Percentiles rank a stretch among this genome's conserved stretches.
These are phyloP conservation scores for Pseudogymnoascus sp. DNA, from an alignment of 2,329 filamentous ascomycete species.

Conservation along the genomic window DNA sequence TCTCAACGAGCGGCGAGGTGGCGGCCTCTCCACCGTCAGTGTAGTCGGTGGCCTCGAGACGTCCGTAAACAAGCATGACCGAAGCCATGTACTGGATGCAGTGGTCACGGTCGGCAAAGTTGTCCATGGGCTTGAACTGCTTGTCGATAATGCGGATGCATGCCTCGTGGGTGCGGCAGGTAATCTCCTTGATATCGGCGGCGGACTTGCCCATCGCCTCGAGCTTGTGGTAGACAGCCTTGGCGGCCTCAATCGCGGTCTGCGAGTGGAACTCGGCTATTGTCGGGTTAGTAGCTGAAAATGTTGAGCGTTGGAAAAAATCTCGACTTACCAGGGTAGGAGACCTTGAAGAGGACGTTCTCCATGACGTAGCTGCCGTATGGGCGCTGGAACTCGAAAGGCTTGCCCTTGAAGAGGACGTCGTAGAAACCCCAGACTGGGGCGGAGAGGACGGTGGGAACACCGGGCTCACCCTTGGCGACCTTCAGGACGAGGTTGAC, in stretches of 20 bases:
- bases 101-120: conserved; percentile 98
- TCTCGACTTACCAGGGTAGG: conserved; percentile 68
- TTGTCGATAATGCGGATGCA: conserved; percentile 99
- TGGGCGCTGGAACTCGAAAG: conserved; percentile 90
- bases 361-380: conserved; percentile 99
- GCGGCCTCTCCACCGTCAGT: conserved; percentile 87
- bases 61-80: conserved; percentile 92
- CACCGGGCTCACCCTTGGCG: conserved; percentile 79
- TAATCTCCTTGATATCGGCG: conserved; percentile 85
- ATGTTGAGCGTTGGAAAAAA: conserved; percentile 1
- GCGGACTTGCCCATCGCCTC: conserved; percentile 81
- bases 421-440: conserved; percentile 98
- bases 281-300: conserved; percentile 21
- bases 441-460: conserved; percentile 87
- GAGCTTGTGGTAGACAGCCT: conserved; percentile 79
- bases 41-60: conserved; percentile 90
- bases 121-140: conserved; percentile 99
- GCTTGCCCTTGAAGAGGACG: conserved; percentile 90
- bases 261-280: conserved; percentile 94
- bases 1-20: conserved; percentile 80
- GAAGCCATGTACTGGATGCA: conserved; percentile 99
- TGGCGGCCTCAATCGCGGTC: conserved; percentile 90
- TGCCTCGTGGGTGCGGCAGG: conserved; percentile 94
- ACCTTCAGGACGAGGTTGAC: conserved; percentile 90
- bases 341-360: conserved; percentile 99